These are phyloP conservation scores for Plectosphaerella sp. DNA, from an alignment of 2,329 filamentous ascomycete genomes.

Conservation along the genomic window DNA sequence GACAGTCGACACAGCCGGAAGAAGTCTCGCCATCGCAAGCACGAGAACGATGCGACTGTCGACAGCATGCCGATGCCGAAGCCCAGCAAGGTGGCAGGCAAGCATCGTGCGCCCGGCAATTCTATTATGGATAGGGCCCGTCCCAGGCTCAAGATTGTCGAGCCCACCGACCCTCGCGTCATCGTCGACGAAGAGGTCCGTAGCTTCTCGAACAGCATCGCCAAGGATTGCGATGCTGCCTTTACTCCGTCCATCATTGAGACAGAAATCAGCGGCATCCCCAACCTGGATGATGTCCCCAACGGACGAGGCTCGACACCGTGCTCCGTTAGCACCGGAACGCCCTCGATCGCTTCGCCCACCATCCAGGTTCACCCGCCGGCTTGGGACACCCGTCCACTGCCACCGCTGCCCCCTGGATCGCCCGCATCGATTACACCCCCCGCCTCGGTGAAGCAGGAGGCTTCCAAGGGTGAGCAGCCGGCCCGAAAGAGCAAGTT, in stretches of 20 bases:
- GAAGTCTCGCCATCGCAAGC: slow-evolving; percentile 15
- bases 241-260: slow-evolving; percentile 65
- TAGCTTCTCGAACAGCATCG: slow-evolving; percentile 79
- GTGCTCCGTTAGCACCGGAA: slow-evolving; percentile 36
- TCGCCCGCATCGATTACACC: not conserved
- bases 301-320: slow-evolving; percentile 31
- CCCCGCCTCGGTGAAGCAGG: not conserved
- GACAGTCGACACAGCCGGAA: slow-evolving; percentile 9
- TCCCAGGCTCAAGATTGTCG: slow-evolving; percentile 18
- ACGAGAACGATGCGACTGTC: slow-evolving; percentile 5
- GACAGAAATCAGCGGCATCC: slow-evolving; percentile 22
- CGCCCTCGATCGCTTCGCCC: slow-evolving; percentile 19
- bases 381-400: slow-evolving; percentile 42
- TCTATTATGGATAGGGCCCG: slow-evolving; percentile 9
- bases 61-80: not conserved
- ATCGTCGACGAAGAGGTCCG: slow-evolving; percentile 69
- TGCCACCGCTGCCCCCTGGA: slow-evolving; percentile 43
- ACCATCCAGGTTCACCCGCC: slow-evolving; percentile 17
- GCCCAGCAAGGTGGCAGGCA: not conserved
- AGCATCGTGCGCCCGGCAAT: slow-evolving; percentile 3
- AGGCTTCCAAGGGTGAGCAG: not conserved
- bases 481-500: not conserved
- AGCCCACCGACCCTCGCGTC: slow-evolving; percentile 12
- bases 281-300: slow-evolving; percentile 25
- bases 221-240: slow-evolving; percentile 81